phyloP scores from a whole-genome alignment of 805 yeast species.

The Yamadazyma ubonensis region DNA sequence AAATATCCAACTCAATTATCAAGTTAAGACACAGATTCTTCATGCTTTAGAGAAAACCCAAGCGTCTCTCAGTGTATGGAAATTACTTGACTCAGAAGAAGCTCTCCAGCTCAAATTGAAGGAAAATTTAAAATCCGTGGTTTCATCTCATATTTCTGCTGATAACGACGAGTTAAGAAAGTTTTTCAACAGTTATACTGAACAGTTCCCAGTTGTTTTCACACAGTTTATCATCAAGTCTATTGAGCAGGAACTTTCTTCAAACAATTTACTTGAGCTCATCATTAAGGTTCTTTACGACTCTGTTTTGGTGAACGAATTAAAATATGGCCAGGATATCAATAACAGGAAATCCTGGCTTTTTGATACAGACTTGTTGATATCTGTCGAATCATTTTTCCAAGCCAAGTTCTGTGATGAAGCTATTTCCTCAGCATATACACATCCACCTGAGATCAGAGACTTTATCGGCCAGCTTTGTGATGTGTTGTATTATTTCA shows the following conservation, averaged over 20 bases:
- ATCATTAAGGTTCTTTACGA: slow-evolving; percentile 25
- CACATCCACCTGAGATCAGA: slow-evolving; percentile 19
- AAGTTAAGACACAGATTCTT: slow-evolving; percentile 35
- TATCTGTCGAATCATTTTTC: slow-evolving; percentile 38
- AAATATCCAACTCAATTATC: slow-evolving; percentile 45
- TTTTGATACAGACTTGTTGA: slow-evolving; percentile 39
- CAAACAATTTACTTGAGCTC: slow-evolving; percentile 19
- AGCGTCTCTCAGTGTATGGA: slow-evolving; percentile 44
- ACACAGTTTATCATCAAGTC: slow-evolving; percentile 26
- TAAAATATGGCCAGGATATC: slow-evolving; percentile 27
- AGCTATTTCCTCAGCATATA: slow-evolving; percentile 13
- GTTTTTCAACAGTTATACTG: slow-evolving; percentile 26
- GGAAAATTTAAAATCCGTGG: slow-evolving; percentile 1
- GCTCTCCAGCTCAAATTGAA: slow-evolving; percentile 2
- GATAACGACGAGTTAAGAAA: slow-evolving; percentile 23
- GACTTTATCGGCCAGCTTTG: slow-evolving; percentile 24
- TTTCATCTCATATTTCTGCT: not conserved
- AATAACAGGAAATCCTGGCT: slow-evolving; percentile 44
- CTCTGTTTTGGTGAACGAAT: slow-evolving; percentile 41
- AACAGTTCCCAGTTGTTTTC: slow-evolving; percentile 26
- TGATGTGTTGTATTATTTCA: slow-evolving; percentile 34
- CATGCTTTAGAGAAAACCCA: slow-evolving; percentile 34
- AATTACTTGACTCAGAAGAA: slow-evolving; percentile 5
- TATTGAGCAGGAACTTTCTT: slow-evolving; percentile 18
- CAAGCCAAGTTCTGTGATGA: slow-evolving; percentile 11